Base-by-base conservation (phyloP, 2,329 filamentous ascomycete genomes). In the Aspergillus novoparasiticus region DNA sequence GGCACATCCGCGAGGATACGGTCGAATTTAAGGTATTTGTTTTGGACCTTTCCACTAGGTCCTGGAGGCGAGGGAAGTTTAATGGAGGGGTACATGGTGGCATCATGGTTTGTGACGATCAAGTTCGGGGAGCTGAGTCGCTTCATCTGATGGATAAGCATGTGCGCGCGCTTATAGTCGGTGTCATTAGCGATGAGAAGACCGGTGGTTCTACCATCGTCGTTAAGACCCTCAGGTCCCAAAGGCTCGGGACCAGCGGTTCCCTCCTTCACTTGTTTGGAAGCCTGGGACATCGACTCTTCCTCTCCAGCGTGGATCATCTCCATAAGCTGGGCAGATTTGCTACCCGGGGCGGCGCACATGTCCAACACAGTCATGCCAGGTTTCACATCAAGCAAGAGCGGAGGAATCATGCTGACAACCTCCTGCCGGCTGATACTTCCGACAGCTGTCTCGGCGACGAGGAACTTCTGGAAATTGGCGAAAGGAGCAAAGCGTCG, bases 381-480 rank as follows among this genome's bases (percentile, higher is more conserved):
- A 5, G 95, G 94, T 70, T 88, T 88, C 57, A 98, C 85, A 73
- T 98, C 94, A 84, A 99, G 91, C 71, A 98, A 84, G 71, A 98
- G 86, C 30, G 95, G 95, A 30, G 95, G 95, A 66, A 99, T 98
- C 95, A 99, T 99, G 82, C 93, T 97, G 73, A 99, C 95, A 51
- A 97, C 90, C 81, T 99, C 95, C 80, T 99, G 95, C 72, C 95
- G 89, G 79, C 92, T 97, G 73, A 99, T 98, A 78, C 98, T 99
- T 72, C 95, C 95, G 26, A 98, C 93, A 61, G 91, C 93, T 4
- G 95, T 97, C 84, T 99, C 95, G 58, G 94, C 96, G 57, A 99
- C 95, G 57, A 99, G 86, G 83, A 97, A 99, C 77, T 96, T 96
- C 78, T 99, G 95, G 81, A 99, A 98, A 32, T 92, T 90, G 57